Percentiles rank a stretch among this genome's conserved stretches.
These are phyloP conservation scores for Neophaeococcomyces aloes DNA, from an alignment of 2,329 filamentous ascomycete species.

Conservation along the genomic window DNA sequence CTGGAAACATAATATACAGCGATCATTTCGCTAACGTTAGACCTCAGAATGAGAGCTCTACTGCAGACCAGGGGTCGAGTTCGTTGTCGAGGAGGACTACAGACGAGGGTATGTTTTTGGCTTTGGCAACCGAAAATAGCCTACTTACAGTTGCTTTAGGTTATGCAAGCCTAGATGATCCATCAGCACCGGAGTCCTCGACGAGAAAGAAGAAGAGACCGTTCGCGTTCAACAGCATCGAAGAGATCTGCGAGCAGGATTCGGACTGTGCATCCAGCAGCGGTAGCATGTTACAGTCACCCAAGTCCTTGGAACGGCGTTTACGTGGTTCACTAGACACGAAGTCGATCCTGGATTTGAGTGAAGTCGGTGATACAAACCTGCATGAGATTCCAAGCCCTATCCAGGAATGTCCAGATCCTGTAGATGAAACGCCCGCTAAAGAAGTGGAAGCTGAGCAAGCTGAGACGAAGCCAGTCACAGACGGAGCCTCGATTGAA, in stretches of 20 bases:
- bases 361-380: conserved; percentile 14
- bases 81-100: conserved; percentile 5
- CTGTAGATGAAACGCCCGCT: conserved; percentile 3
- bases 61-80: conserved; percentile 2
- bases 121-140: conserved; percentile 12
- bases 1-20: conserved; percentile 12
- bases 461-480: conserved; percentile 16
- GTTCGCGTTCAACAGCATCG: conserved; percentile 9
- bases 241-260: conserved; percentile 19
- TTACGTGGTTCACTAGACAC: conserved; percentile 5
- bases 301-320: conserved; percentile 13
- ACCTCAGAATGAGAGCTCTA: conserved; percentile 12
- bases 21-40: conserved; percentile 16
- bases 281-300: conserved; percentile 17
- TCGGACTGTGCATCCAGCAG: conserved; percentile 6
- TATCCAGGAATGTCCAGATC: conserved; percentile 6
- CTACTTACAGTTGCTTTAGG: conserved; percentile 25
- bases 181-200: neutral
- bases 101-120: conserved; percentile 12
- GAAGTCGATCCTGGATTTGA: conserved; percentile 3
- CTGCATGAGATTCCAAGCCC: conserved; percentile 12
- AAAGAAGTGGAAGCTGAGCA: conserved; percentile 4
- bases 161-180: conserved; percentile 19
- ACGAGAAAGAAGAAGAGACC: neutral
- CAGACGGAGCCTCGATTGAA: conserved; percentile 18